Base-by-base conservation (phyloP, 2,329 filamentous ascomycete genomes). In the Talaromyces sp. region DNA sequence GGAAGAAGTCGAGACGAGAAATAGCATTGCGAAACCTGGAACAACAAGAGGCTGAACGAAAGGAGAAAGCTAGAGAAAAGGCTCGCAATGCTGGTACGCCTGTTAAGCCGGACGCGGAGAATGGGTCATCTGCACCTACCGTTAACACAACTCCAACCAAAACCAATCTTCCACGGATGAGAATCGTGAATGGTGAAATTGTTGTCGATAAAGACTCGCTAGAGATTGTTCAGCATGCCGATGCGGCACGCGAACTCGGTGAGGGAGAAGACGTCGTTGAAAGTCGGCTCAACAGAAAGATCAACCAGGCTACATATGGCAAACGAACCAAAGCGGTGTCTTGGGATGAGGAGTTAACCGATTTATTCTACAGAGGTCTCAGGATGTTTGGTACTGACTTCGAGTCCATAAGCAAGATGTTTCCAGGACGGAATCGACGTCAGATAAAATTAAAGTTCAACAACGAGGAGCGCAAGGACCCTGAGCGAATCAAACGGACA, bases 301-400 rank as follows among this genome's bases (percentile, higher is more conserved):
- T 83, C 67, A 82, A 82, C 56, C 76, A 79, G 67, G 74, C 76
- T 14, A 78, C 79, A 65, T 82, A 77, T 72, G 83, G 75, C 66
- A 82, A 76, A 75, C 75, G 82, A 70, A 77, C 83, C 72, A 85
- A 85, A 67, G 79, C 77, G 9, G 81, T 84, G 66, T 77, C 79
- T 0, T 89, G 87, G 87, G 82, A 81, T 59, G 81, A 83, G 60
- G 82, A 86, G 14, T 76, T 82, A 67, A 89, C 87, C 0, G 84
- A 88, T 48, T 72, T 83, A 11, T 89, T 89, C 72, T 89, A 88
- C 72, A 80, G 87, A 54, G 86, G 85, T 1, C 77, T 89, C 14
- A 79, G 81, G 22, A 86, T 85, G 79, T 89, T 88, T 70, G 87
- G 87, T 41, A 89, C 86, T 0, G 87, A 89, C 71, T 89, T 89